Evolutionary conservation across 306 rosid species (phyloP).

Genomic region (Corylus heterophylla): DNA sequence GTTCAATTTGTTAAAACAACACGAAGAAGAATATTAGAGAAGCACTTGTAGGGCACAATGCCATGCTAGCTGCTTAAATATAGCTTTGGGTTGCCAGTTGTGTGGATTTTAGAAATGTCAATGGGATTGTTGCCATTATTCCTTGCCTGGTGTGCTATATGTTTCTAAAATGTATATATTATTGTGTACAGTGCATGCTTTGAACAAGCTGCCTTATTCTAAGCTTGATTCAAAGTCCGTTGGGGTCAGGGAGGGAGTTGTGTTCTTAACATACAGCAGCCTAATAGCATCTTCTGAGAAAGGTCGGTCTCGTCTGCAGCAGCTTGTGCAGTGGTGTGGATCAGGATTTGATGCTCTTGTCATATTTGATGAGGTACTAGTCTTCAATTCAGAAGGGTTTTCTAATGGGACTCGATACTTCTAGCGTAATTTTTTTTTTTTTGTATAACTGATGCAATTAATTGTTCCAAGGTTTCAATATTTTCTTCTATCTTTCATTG

Average conservation of each 20-base stretch:
- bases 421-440: slow-evolving; percentile 6
- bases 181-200: slow-evolving; percentile 81
- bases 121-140: not conserved
- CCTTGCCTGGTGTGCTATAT: not conserved
- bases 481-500: slow-evolving; percentile 35
- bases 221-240: slow-evolving; percentile 98
- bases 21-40: not conserved
- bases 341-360: slow-evolving; percentile 78
- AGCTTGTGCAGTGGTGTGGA: slow-evolving; percentile 97
- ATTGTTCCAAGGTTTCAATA: slow-evolving; percentile 35
- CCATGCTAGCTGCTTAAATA: not conserved
- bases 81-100: not conserved
- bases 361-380: slow-evolving; percentile 84
- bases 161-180: not conserved
- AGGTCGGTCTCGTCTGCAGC: slow-evolving; percentile 94
- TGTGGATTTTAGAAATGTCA: not conserved
- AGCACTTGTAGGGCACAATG: not conserved
- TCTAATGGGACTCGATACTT: slow-evolving; percentile 24
- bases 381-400: slow-evolving; percentile 19
- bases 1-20: not conserved
- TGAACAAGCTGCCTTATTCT: slow-evolving; percentile 97
- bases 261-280: slow-evolving; percentile 89
- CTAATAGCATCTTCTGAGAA: slow-evolving; percentile 96
- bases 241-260: slow-evolving; percentile 90
- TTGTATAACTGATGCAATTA: slow-evolving; percentile 10